Evolutionary conservation across 1,139 yeast species (phyloP).

Genomic region (Blastobotrys serpentis): DNA sequence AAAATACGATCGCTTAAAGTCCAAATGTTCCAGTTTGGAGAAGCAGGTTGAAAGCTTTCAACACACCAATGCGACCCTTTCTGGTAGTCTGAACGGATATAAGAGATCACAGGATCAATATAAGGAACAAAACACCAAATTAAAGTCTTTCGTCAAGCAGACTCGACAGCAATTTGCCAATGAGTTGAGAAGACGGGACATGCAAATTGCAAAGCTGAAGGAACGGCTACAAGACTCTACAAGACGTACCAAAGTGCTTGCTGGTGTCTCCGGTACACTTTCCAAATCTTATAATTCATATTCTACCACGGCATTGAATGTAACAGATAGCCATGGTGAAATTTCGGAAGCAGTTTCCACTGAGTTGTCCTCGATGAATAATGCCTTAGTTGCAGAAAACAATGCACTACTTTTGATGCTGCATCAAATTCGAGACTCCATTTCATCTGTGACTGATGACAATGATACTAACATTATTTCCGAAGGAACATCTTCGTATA

Average conservation of each 20-base stretch:
- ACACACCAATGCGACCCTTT: constrained; percentile 21
- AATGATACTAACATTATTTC: constrained; percentile 1
- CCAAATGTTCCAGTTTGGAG: constrained; percentile 21
- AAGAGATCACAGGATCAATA: constrained; percentile 17
- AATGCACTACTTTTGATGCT: constrained; percentile 22
- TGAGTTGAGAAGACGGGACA: constrained; percentile 32
- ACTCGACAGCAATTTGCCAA: constrained; percentile 28
- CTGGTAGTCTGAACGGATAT: constrained; percentile 17
- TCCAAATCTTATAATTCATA: constrained; percentile 25
- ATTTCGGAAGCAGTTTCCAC: constrained; percentile 4
- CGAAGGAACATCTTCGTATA: constrained; percentile 2
- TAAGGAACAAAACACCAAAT: constrained; percentile 16
- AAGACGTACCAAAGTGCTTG: constrained; percentile 22
- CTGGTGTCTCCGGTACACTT: constrained; percentile 29
- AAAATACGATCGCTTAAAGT: constrained; percentile 18
- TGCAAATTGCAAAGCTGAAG: constrained; percentile 28
- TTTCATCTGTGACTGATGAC: constrained; percentile 14
- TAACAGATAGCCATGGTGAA: constrained; percentile 2
- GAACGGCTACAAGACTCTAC: constrained; percentile 27
- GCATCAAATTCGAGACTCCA: constrained; percentile 18
- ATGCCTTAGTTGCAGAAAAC: constrained; percentile 26
- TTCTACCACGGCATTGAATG: constrained; percentile 16
- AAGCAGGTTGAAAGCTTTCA: constrained; percentile 18
- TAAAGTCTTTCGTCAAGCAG: constrained; percentile 22
- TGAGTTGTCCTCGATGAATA: constrained; percentile 19